Conservation (phyloP, 2,329 filamentous ascomycete genomes). For the Coniochaeta sp. region DNA sequence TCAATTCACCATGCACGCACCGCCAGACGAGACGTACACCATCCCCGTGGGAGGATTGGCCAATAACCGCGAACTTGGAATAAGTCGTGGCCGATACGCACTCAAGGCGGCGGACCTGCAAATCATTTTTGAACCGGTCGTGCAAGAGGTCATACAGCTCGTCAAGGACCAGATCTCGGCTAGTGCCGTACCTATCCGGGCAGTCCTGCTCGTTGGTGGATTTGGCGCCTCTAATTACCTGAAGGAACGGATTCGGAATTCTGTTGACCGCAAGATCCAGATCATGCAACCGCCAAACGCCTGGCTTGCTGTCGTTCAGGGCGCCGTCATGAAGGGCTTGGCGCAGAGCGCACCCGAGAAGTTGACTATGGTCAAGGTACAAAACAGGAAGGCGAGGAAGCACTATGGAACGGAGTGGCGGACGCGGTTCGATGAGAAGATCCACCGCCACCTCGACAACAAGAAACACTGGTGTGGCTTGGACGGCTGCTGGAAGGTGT, state of each 20-base stretch:
- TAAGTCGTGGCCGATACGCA: constrained; percentile 26
- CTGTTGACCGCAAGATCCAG: constrained; percentile 25
- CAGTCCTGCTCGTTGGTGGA: constrained; percentile 31
- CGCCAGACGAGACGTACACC: constrained; percentile 21
- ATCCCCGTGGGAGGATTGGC: constrained; percentile 23
- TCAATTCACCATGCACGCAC: constrained; percentile 20
- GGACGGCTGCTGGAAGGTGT: constrained; percentile 27
- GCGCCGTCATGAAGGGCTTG: constrained; percentile 42
- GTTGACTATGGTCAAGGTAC: constrained; percentile 27
- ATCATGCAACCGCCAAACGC: constrained; percentile 40
- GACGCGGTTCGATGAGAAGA: constrained; percentile 19
- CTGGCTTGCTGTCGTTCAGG: constrained; percentile 43
- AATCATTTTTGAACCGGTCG: constrained; percentile 34
- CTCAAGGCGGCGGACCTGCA: constrained; percentile 30
- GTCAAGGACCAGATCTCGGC: constrained; percentile 35
- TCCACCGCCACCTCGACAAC: constrained; percentile 20
- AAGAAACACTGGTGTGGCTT: constrained; percentile 28
- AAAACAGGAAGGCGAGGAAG: constrained; percentile 32
- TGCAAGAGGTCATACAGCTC: constrained; percentile 32
- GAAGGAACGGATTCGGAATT: constrained; percentile 28
- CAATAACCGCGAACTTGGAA: constrained; percentile 26
- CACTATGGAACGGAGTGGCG: constrained; percentile 32
- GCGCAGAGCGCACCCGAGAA: constrained; percentile 24
- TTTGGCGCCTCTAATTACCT: constrained; percentile 39
- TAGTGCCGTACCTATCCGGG: constrained; percentile 32